phyloP scores from a whole-genome alignment of 768 basidiomycete genomes.

The Trametes punicea region DNA sequence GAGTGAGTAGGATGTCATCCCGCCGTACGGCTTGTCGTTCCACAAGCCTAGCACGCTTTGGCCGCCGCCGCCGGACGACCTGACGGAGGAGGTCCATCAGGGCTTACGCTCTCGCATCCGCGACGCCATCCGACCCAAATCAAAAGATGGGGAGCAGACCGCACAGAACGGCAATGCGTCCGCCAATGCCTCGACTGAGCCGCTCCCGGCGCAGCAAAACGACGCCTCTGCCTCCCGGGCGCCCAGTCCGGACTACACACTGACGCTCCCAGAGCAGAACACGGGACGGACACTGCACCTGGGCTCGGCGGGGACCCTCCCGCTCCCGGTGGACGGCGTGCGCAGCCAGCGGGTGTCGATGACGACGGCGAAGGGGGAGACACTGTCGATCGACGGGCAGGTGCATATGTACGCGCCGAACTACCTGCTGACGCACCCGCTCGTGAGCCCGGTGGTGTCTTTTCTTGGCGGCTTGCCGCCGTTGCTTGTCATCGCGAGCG shows the following conservation, averaged over 20 bases:
- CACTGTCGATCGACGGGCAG: constrained; percentile 57
- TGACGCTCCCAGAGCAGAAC: constrained; percentile 16
- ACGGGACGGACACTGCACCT: constrained; percentile 40
- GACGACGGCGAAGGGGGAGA: constrained; percentile 47
- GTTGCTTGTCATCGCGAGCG: constrained; percentile 77
- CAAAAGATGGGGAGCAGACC: neutral
- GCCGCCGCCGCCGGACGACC: constrained; percentile 72
- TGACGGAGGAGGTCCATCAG: constrained; percentile 53
- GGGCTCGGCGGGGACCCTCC: constrained; percentile 44
- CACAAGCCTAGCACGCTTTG: constrained; percentile 77
- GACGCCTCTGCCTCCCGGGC: neutral
- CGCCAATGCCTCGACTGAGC: neutral
- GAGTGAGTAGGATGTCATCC: constrained; percentile 66
- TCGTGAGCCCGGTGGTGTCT: constrained; percentile 75
- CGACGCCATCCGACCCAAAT: constrained; percentile 42
- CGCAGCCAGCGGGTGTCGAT: constrained; percentile 46
- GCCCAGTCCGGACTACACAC: constrained; percentile 11
- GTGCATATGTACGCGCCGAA: constrained; percentile 88
- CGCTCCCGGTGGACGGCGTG: constrained; percentile 34
- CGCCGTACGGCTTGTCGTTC: constrained; percentile 68
- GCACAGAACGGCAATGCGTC: neutral
- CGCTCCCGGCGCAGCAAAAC: neutral
- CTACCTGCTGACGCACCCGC: constrained; percentile 69
- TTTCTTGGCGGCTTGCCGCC: constrained; percentile 93
- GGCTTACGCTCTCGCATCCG: constrained; percentile 58